A percentile compares a stretch with the other conserved stretches of the same genome.
Conservation (phyloP, 1,139 yeast species). For the Suhomyces kunorum region DNA sequence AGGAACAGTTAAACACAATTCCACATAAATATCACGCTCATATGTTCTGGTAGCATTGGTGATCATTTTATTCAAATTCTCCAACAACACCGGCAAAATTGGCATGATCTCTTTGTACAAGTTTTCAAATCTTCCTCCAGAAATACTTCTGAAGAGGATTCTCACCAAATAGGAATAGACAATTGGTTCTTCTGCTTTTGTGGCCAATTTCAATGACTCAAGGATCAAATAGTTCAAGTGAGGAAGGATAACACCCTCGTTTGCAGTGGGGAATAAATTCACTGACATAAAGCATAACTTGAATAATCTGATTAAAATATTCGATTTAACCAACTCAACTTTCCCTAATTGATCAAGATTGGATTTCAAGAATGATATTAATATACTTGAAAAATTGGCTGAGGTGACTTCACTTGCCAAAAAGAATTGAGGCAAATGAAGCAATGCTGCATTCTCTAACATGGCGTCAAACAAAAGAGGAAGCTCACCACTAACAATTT, state of each 20-base stretch:
- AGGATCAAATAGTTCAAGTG: constrained; percentile 82
- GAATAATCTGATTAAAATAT: constrained; percentile 80
- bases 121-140: constrained; percentile 93
- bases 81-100: constrained; percentile 78
- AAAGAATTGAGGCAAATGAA: constrained; percentile 92
- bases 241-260: constrained; percentile 84
- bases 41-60: constrained; percentile 83
- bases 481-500: constrained; percentile 80
- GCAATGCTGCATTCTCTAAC: constrained; percentile 79
- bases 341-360: constrained; percentile 80
- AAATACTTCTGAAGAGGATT: constrained; percentile 88
- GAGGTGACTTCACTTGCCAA: constrained; percentile 92
- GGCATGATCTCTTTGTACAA: constrained; percentile 93
- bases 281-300: constrained; percentile 96
- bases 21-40: constrained; percentile 92
- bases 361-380: constrained; percentile 72
- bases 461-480: constrained; percentile 77
- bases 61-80: constrained; percentile 80
- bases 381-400: constrained; percentile 86
- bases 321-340: constrained; percentile 74
- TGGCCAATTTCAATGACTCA: constrained; percentile 75
- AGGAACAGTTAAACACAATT: constrained; percentile 92
- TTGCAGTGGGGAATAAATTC: constrained; percentile 81
- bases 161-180: constrained; percentile 87
- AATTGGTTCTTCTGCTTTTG: constrained; percentile 89